A percentile compares a stretch with the other conserved stretches of the same genome.
Evolutionary conservation across 225 moss, liverwort and hornwort genomes (phyloP).

Genomic region (Sphagnum tenellum): DNA sequence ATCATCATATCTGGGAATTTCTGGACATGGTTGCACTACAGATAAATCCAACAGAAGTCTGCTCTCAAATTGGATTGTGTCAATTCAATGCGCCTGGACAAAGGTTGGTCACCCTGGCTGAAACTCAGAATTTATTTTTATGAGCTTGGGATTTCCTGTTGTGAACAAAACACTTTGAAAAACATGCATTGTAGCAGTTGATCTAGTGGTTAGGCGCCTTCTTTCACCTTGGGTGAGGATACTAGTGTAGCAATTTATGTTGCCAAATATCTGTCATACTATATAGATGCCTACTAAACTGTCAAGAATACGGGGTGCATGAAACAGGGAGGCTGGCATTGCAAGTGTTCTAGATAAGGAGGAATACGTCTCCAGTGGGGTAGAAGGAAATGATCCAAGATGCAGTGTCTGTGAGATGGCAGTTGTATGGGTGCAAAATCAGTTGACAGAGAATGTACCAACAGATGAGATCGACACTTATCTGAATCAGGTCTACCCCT

Average conservation of each 20-base stretch:
- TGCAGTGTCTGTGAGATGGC: conserved; percentile 88
- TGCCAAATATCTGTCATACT: too few species aligned
- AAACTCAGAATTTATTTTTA: not conserved
- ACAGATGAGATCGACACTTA: conserved; percentile 51
- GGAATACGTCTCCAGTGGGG: conserved; percentile 10
- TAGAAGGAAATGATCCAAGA: conserved; percentile 19
- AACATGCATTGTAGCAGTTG: too few species aligned
- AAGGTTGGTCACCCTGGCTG: conserved; percentile 15
- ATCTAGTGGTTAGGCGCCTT: too few species aligned
- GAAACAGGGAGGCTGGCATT: conserved; percentile 40
- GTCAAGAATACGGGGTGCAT: too few species aligned
- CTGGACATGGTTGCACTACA: conserved; percentile 14
- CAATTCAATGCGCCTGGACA: conserved; percentile 16
- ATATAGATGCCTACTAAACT: too few species aligned
- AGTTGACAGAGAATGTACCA: conserved; percentile 64
- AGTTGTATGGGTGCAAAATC: conserved; percentile 86
- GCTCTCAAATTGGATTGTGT: conserved; percentile 73
- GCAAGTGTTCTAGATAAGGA: conserved; percentile 69
- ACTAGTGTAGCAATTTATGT: too few species aligned
- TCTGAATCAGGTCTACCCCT: conserved; percentile 39
- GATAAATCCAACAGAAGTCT: conserved; percentile 86
- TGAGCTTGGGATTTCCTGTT: not conserved
- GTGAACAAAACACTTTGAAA: not conserved
- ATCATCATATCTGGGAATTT: too few species aligned
- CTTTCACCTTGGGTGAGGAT: too few species aligned